These are phyloP conservation scores for Xylaria scruposa DNA, from an alignment of 495 filamentous ascomycete species.

Conservation along the genomic window DNA sequence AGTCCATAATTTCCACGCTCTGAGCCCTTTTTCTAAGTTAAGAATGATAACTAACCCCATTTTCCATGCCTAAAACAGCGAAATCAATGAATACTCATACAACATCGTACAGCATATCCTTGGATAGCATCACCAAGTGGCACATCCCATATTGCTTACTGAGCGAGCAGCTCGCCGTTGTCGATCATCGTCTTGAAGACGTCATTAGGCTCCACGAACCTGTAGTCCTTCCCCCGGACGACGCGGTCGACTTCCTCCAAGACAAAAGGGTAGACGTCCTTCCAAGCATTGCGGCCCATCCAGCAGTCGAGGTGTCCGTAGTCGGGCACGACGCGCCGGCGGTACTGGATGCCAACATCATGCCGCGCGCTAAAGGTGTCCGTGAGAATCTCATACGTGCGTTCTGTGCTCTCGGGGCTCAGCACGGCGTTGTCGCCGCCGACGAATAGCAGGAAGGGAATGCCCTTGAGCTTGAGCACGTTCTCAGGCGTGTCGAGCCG, in stretches of 20 bases:
- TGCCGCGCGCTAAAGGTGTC: constrained; percentile 55
- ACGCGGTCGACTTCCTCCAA: constrained; percentile 61
- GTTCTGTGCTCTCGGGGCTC: constrained; percentile 62
- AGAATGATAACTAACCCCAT: not conserved
- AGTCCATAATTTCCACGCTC: not conserved
- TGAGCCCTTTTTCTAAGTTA: not conserved
- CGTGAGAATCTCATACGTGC: constrained; percentile 62
- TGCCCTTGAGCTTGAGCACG: constrained; percentile 56
- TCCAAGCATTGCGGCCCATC: constrained; percentile 67
- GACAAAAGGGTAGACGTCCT: constrained; percentile 68
- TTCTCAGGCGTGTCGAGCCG: constrained; percentile 57
- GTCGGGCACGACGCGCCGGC: constrained; percentile 61
- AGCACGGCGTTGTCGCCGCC: constrained; percentile 67
- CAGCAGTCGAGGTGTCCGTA: constrained; percentile 73
- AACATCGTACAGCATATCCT: constrained; percentile 20
- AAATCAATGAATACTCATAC: constrained; percentile 12
- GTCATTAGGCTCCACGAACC: constrained; percentile 51
- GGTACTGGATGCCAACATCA: constrained; percentile 52
- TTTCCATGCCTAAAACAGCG: not conserved
- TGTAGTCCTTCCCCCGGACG: constrained; percentile 45
- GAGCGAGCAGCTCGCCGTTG: constrained; percentile 46
- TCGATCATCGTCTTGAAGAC: constrained; percentile 50
- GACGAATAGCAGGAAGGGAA: constrained; percentile 65
- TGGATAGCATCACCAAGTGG: not conserved
- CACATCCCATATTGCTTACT: not conserved